phyloP scores from a whole-genome alignment of 208 protist species.

The Spongospora subterranea region DNA sequence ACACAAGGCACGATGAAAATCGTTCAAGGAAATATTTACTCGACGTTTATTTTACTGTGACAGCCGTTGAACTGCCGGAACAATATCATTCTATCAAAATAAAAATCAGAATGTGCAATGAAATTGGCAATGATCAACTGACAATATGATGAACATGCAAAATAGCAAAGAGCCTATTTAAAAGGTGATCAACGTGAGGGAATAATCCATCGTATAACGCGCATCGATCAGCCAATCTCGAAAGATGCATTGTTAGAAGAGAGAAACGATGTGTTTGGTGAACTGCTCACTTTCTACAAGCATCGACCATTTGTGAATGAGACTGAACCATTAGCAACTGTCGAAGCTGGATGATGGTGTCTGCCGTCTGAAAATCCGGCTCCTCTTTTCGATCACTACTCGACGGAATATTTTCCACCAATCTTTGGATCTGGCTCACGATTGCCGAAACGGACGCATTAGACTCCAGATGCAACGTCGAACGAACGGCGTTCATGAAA shows the following conservation, averaged over 20 bases:
- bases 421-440: not conserved
- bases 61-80: constrained; percentile 29
- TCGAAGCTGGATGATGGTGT: constrained; percentile 3
- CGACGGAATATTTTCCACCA: not conserved
- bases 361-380: constrained; percentile 27
- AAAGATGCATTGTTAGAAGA: not conserved
- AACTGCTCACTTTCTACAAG: constrained; percentile 45
- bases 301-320: not conserved
- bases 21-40: too few relatives aligned
- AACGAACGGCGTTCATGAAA: constrained; percentile 22
- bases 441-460: constrained; percentile 19
- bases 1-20: too few relatives aligned
- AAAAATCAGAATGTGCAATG: not conserved
- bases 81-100: constrained; percentile 34
- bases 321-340: not conserved
- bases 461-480: constrained; percentile 7
- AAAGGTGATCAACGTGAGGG: constrained; percentile 2
- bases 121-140: not conserved
- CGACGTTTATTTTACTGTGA: too few relatives aligned
- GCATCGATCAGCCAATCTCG: constrained; percentile 28
- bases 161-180: constrained; percentile 11
- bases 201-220: constrained; percentile 43
- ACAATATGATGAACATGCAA: constrained; percentile 31
- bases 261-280: not conserved
- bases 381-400: not conserved